These are phyloP conservation scores for Colletotrichum godetiae DNA, from an alignment of 2,329 filamentous ascomycete species.

Conservation along the genomic window DNA sequence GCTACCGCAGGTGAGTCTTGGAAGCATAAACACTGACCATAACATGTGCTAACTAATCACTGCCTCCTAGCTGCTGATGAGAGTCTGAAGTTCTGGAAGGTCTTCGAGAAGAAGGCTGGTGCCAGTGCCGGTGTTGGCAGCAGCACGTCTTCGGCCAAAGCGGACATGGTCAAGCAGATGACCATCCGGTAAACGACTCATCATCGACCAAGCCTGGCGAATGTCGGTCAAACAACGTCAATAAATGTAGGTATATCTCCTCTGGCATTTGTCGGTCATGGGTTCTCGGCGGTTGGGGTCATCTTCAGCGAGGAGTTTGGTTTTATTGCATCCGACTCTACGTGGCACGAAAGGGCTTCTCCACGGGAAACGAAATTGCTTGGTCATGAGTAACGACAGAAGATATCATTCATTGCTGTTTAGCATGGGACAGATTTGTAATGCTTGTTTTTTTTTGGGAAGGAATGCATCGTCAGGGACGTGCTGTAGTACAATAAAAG, in stretches of 20 bases:
- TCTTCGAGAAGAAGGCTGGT: conserved; percentile 98
- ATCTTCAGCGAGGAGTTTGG: conserved; percentile 65
- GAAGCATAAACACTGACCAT: neutral
- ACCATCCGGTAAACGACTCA: conserved; percentile 77
- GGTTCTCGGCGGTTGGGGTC: conserved; percentile 42
- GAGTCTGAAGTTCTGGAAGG: conserved; percentile 99
- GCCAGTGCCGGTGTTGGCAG: conserved; percentile 74
- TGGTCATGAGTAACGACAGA: conserved; percentile 35
- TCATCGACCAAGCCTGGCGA: conserved; percentile 30
- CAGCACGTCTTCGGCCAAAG: conserved; percentile 79
- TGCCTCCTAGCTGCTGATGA: conserved; percentile 81
- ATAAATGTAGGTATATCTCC: conserved; percentile 61
- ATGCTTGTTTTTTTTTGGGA: neutral
- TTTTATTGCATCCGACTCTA: conserved; percentile 52
- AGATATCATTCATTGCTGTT: conserved; percentile 15
- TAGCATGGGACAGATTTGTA: conserved; percentile 7
- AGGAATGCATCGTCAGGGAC: conserved; percentile 1
- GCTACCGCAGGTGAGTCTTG: conserved; percentile 81
- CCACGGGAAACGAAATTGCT: conserved; percentile 44
- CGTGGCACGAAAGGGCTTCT: conserved; percentile 63
- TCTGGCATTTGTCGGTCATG: conserved; percentile 54
- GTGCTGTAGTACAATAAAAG: neutral
- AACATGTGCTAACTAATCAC: conserved; percentile 46
- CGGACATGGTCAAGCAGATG: conserved; percentile 93
- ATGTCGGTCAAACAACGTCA: conserved; percentile 38